phyloP scores from a whole-genome alignment of 805 yeast species.

The Kurtzmaniella fragi region DNA sequence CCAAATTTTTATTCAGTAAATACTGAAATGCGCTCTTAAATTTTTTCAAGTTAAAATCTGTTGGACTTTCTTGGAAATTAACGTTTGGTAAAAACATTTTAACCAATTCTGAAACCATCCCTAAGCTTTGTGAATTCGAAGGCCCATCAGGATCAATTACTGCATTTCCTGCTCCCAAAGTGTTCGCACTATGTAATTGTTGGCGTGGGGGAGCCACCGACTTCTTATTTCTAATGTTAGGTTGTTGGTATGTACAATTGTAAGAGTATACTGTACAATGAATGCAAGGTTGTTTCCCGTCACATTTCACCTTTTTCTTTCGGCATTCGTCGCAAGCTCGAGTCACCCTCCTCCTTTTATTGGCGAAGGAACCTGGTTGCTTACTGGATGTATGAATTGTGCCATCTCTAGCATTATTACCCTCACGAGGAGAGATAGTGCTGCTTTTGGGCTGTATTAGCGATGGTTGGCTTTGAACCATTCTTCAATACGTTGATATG shows the following conservation, averaged over 20 bases:
- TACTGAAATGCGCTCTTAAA: conserved; percentile 22
- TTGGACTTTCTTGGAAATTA: conserved; percentile 24
- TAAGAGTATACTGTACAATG: conserved; percentile 85
- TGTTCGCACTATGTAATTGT: neutral
- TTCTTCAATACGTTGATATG: no score
- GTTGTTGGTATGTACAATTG: conserved; percentile 81
- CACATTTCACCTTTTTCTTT: conserved; percentile 73
- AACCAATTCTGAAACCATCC: conserved; percentile 10
- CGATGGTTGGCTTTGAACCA: no score
- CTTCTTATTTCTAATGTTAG: conserved; percentile 52
- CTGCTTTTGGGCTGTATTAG: no score
- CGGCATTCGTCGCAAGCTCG: conserved; percentile 77
- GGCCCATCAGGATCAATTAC: no score
- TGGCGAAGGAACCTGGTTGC: conserved; percentile 27
- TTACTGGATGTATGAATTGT: no score
- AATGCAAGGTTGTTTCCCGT: conserved; percentile 72
- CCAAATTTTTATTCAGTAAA: conserved; percentile 14
- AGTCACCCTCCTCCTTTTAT: conserved; percentile 60
- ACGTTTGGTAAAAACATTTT: conserved; percentile 31
- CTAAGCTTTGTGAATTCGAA: no score
- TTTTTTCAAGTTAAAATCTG: conserved; percentile 28
- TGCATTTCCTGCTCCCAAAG: no score
- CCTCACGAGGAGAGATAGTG: no score
- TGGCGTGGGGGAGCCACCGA: conserved; percentile 3
- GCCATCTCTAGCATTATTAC: no score